phyloP scores from a whole-genome alignment of 768 basidiomycete genomes.

The Russula sp. region DNA sequence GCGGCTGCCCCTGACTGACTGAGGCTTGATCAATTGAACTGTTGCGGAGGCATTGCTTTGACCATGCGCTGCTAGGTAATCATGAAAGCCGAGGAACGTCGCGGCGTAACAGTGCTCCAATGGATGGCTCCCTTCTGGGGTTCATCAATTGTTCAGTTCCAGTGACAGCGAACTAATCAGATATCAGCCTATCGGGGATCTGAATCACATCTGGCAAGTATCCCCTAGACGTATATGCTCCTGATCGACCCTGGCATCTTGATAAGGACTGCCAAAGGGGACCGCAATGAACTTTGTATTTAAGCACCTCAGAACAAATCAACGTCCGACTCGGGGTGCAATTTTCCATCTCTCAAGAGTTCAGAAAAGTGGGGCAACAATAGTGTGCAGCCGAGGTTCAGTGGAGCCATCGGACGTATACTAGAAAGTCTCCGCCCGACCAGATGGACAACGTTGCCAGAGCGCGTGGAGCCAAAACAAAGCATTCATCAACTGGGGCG shows the following conservation, averaged over 20 bases:
- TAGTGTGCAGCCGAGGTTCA: neutral
- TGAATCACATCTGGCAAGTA: constrained; percentile 10
- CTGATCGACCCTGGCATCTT: constrained; percentile 13
- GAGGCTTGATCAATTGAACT: too few species aligned
- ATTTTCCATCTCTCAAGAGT: neutral
- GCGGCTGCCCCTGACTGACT: neutral
- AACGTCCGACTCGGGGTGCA: neutral
- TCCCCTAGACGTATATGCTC: neutral
- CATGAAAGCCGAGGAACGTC: neutral
- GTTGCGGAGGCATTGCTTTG: too few species aligned
- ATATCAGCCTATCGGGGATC: neutral
- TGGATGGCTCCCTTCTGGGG: neutral
- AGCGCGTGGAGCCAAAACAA: neutral
- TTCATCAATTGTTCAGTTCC: constrained; percentile 11
- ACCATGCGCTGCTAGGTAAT: too few species aligned
- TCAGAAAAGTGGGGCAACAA: neutral
- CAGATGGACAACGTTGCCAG: neutral
- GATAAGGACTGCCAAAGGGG: constrained; percentile 4
- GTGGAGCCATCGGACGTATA: neutral
- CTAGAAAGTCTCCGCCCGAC: too few species aligned
- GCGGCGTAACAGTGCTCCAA: neutral
- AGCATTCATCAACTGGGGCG: too few species aligned
- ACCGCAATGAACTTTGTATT: constrained; percentile 7
- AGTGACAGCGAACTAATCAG: constrained; percentile 7
- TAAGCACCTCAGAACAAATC: constrained; percentile 11